Base-by-base conservation (phyloP, 2,329 filamentous ascomycete species). In the Diaporthe citri region DNA sequence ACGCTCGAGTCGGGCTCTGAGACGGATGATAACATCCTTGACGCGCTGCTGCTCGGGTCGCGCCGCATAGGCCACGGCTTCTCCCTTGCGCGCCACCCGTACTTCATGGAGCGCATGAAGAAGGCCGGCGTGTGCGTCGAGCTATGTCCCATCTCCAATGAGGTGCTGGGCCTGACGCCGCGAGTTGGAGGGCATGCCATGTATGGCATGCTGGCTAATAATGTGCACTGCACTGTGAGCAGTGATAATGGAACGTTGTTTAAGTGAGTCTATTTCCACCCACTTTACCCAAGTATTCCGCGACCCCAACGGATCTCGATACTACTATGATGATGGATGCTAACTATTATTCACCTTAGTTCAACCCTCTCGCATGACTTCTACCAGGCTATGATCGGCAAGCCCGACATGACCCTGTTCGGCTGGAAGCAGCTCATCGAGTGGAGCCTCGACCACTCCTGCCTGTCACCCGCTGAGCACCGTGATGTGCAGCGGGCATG, bases 181-280 rank as follows among this genome's bases (percentile, higher is more conserved):
- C 88, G 90, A 60, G 88, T 92, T 74, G 88, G 88, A 51, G 91
- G 93, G 17, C 93, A 95, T 79, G 84, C 91, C 22, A 90, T 93
- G 81, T 94, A 94, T 52, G 86, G 88, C 76, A 84, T 95, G 34
- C 85, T 95, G 72, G 93, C 93, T n/a, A 91, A 93, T 72, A 90
- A 93, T 51, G 89, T 95, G 67, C 92, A 93, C 66, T 95, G 93
- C 83, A 93, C 93, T 0, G 85, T 95, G 55, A 95, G 91, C 79
- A 93, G 92, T 31, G 93, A 95, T 79, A 95, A 95, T 77, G 93
- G 93, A 9, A 93, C 93, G 0, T 85, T 95, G 0, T 95, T 95
- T 81, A 88, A 88, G 92, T 93, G 80, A 78, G 86, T 78, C 28
- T 13, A 48, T 31, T 67, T 13, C 66, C 39, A 20, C 39, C 22